Evolutionary conservation across 768 basidiomycete genomes (phyloP).

Genomic region (Butyriboletus loyo): DNA sequence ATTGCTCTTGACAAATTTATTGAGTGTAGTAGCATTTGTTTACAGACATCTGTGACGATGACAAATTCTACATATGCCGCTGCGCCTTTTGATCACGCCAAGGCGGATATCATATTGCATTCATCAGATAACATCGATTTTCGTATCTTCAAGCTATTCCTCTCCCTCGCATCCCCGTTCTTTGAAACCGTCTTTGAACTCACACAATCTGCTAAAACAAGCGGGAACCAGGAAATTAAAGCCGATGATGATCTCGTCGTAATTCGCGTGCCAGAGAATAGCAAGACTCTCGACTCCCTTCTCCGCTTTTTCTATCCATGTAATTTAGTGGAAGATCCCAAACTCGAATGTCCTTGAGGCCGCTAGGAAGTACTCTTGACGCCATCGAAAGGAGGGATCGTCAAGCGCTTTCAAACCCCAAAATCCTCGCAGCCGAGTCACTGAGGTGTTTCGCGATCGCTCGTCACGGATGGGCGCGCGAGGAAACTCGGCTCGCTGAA

Average conservation of each 20-base stretch:
- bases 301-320: slow-evolving; percentile 29
- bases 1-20: background rate
- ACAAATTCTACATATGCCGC: slow-evolving; percentile 2
- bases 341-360: slow-evolving; percentile 16
- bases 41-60: background rate
- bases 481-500: slow-evolving; percentile 29
- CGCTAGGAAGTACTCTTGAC: slow-evolving; percentile 16
- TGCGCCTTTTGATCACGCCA: slow-evolving; percentile 22
- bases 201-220: slow-evolving; percentile 20
- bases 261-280: slow-evolving; percentile 17
- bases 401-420: slow-evolving; percentile 19
- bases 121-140: slow-evolving; percentile 31
- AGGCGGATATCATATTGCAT: slow-evolving; percentile 24
- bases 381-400: slow-evolving; percentile 15
- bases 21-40: background rate
- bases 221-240: slow-evolving; percentile 7
- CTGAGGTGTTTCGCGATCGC: slow-evolving; percentile 34
- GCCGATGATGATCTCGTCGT: slow-evolving; percentile 23
- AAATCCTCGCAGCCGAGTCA: slow-evolving; percentile 18
- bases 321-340: slow-evolving; percentile 19
- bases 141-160: slow-evolving; percentile 31
- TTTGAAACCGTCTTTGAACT: slow-evolving; percentile 34
- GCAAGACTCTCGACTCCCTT: slow-evolving; percentile 23
- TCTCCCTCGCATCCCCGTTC: slow-evolving; percentile 33
- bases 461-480: slow-evolving; percentile 17